Evolutionary conservation across 2,329 filamentous ascomycete genomes (phyloP).

Genomic region (Decorospora gaudefroyi): DNA sequence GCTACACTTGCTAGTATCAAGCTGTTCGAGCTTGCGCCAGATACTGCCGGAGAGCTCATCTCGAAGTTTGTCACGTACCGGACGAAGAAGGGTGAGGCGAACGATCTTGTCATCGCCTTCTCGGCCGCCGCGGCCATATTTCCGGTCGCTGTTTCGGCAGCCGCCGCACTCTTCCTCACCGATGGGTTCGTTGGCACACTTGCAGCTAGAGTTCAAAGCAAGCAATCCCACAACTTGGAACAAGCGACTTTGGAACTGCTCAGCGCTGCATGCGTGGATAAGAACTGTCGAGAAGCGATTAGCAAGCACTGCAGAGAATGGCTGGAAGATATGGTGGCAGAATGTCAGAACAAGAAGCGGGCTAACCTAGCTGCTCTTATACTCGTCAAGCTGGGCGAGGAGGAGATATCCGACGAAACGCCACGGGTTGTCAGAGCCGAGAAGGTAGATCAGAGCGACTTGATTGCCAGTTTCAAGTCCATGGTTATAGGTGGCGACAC

Average conservation of each 20-base stretch:
- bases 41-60: constrained; percentile 71
- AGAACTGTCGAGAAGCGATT: constrained; percentile 79
- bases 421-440: constrained; percentile 41
- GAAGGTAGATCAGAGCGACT: constrained; percentile 51
- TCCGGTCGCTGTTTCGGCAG: constrained; percentile 77
- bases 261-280: constrained; percentile 87
- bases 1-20: constrained; percentile 82
- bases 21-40: constrained; percentile 75
- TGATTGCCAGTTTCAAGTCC: constrained; percentile 62
- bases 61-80: constrained; percentile 74
- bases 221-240: constrained; percentile 84
- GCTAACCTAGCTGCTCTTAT: constrained; percentile 58
- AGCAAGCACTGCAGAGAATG: constrained; percentile 83
- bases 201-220: constrained; percentile 74
- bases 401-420: constrained; percentile 35
- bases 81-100: constrained; percentile 74
- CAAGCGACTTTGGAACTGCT: constrained; percentile 85
- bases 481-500: constrained; percentile 67
- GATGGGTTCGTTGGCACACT: constrained; percentile 83
- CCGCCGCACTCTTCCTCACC: constrained; percentile 78
- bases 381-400: constrained; percentile 60
- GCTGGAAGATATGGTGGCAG: constrained; percentile 81
- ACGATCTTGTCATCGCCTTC: constrained; percentile 88
- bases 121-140: constrained; percentile 90
- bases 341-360: constrained; percentile 64